A percentile compares a stretch with the other conserved stretches of the same genome.
Evolutionary conservation across 176 grass and related monocot genomes (phyloP).

Genomic region (Areca catechu): DNA sequence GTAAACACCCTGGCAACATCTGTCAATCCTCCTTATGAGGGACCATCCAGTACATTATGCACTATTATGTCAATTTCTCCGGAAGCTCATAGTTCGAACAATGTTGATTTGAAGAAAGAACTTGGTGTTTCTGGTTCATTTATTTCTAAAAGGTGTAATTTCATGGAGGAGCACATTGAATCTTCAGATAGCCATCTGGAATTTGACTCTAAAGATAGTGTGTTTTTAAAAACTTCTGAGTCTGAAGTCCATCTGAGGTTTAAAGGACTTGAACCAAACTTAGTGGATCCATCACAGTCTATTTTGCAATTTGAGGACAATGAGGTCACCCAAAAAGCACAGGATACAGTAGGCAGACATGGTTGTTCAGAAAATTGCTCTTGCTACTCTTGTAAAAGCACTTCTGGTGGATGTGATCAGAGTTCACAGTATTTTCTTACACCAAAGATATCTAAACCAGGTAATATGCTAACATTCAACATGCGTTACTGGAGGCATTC

Average conservation of each 20-base stretch:
- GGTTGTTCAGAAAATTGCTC: slow-evolving; percentile 14
- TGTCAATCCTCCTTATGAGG: slow-evolving; percentile 33
- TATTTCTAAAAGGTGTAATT: background rate
- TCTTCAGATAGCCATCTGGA: slow-evolving; percentile 35
- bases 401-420: slow-evolving; percentile 3
- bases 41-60: slow-evolving; percentile 35
- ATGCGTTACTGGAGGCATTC: no score
- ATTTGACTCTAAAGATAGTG: slow-evolving; percentile 23
- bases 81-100: slow-evolving; percentile 26
- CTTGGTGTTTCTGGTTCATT: background rate
- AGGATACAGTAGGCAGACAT: slow-evolving; percentile 4
- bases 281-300: background rate
- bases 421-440: slow-evolving; percentile 3
- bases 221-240: slow-evolving; percentile 38
- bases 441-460: slow-evolving; percentile 7
- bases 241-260: slow-evolving; percentile 18
- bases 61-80: slow-evolving; percentile 34
- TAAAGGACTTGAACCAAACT: slow-evolving; percentile 9
- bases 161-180: slow-evolving; percentile 25
- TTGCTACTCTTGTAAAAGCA: slow-evolving; percentile 14
- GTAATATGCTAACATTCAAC: background rate
- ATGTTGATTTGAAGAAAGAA: slow-evolving; percentile 30
- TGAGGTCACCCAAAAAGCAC: slow-evolving; percentile 11
- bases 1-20: slow-evolving; percentile 32
- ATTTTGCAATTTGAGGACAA: slow-evolving; percentile 2